Base-by-base conservation (phyloP, 805 yeast species). In the Candida stauntonica region DNA sequence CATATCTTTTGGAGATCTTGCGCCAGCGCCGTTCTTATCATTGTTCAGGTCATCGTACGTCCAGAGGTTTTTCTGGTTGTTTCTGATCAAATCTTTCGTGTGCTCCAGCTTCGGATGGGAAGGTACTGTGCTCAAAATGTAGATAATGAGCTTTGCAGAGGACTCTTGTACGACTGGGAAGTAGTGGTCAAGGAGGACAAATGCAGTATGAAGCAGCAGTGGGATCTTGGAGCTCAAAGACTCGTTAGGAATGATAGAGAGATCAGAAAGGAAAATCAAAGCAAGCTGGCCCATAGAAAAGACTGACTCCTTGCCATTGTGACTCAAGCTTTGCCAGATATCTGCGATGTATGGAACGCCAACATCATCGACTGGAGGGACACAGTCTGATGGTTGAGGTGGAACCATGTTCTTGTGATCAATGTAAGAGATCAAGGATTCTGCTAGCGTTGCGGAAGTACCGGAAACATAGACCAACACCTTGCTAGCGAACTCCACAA, bases 331-430 rank as follows among this genome's bases (percentile, higher is more conserved):
- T 15, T 67, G 66, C 61, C 80, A 69, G 15, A 88, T 64, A 52
- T 87, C 74, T 0, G 95, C 94, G 42, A 85, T 72, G 54, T 87
- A 88, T 0, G 95, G 94, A 42, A 79, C 72, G 6, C 64, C 66
- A 4, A 55, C 55, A 5, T 61, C 62, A 29, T 63, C 63, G 5
- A 51, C 47, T 4, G 61, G 54, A 1, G 66, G 59, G 21, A 56
- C 64, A 5, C 53, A 30, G 13, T 47, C 34, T 3, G 64, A 55
- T 7, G 62, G 60, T 26, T 69, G 73, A 17, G 79, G 77, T 2
- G 96, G 96, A n/a, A 93, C 80, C 94, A 91, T 87, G 5, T 81
- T 70, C 48, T 79, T 83, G 2, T 98, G 97, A 48, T 84, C 85
- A 31, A 93, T 64, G 48, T 85, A 82, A 5, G 67, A 65, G 17